Evolutionary conservation across 352 stramenopile genomes (phyloP).

Genomic region (Phytophthora cactorum): DNA sequence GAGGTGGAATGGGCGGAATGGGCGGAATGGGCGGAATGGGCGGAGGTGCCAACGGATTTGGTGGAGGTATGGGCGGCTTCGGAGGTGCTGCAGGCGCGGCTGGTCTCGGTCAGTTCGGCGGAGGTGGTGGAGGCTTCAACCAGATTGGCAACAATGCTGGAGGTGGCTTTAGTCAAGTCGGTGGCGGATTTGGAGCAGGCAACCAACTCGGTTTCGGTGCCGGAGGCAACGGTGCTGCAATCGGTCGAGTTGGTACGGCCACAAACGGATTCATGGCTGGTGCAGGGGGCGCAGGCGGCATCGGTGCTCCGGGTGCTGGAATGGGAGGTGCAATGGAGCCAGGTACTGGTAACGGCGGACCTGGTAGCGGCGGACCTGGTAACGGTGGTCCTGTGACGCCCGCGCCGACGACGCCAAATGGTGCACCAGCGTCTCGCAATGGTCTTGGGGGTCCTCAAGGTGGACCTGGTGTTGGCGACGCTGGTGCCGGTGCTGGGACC

Average conservation of each 20-base stretch:
- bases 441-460: too few species aligned
- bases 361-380: neutral
- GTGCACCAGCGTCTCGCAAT: too few species aligned
- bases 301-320: neutral
- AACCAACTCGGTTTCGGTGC: constrained; percentile 1
- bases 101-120: constrained; percentile 1
- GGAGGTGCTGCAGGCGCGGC: constrained; percentile 1
- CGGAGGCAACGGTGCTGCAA: neutral
- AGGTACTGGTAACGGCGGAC: neutral
- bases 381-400: too few species aligned
- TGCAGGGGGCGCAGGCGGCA: neutral
- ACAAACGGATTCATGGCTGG: neutral
- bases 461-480: too few species aligned
- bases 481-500: too few species aligned
- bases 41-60: neutral
- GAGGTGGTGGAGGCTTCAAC: constrained; percentile 11
- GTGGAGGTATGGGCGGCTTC: neutral
- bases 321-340: neutral
- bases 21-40: too few species aligned
- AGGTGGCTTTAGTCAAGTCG: neutral
- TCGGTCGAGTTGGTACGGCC: neutral
- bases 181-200: constrained; percentile 5
- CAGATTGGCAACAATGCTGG: constrained; percentile 6
- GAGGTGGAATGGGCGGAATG: constrained; percentile 1
- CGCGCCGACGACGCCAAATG: too few species aligned